Evolutionary conservation across 768 basidiomycete species (phyloP), one percentile per base, ranked within the genome.

Genomic region (Lentinus tigrinus): DNA sequence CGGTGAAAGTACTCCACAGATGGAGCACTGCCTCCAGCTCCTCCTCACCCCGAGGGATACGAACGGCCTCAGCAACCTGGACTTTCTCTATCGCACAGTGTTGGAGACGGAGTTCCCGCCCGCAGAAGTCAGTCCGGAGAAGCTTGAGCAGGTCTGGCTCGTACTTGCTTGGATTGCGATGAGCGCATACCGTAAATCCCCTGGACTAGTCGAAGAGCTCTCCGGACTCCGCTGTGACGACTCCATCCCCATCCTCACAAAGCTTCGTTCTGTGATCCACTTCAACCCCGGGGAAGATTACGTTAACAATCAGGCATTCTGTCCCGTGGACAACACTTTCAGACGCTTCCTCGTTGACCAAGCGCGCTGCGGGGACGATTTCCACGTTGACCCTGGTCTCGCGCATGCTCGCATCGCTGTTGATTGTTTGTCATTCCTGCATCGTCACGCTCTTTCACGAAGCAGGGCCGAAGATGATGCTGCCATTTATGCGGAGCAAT

Each of bases 311-410:
- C 40, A 19, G 26, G 14, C 19, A 5, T 19, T 47, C 23, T 34
- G 44, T 16, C 44, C 54, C 10, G 34, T 55, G 31, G 44, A 55
- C n/a, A 28, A 26, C n/a, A 47, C 28, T 9, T 55, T 55, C 46
- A 17, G 17, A 5, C 43, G 39, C 13, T 55, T 55, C 54, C 43
- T 47, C 44, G 21, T 55, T 17, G 54, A 55, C 21, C 11, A 23
- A 8, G 10, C 26, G 17, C 54, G 46, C 24, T 55, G 46, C 34
- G 23, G 16, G 5, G 14, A 34, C 24, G 11, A 16, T 13, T 54
- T 21, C 40, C 34, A 24, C 40, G 40, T 54, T 6, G 42, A 54
- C 31, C 3, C 52, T n/a, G 9, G 39, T 1, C 16, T 5, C 4
- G 21, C 28, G 40, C 52, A 54, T 17, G 42, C n/a, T 14, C 28